Conservation (phyloP, 2,329 filamentous ascomycete genomes). For the Pseudogymnoascus sp. region DNA sequence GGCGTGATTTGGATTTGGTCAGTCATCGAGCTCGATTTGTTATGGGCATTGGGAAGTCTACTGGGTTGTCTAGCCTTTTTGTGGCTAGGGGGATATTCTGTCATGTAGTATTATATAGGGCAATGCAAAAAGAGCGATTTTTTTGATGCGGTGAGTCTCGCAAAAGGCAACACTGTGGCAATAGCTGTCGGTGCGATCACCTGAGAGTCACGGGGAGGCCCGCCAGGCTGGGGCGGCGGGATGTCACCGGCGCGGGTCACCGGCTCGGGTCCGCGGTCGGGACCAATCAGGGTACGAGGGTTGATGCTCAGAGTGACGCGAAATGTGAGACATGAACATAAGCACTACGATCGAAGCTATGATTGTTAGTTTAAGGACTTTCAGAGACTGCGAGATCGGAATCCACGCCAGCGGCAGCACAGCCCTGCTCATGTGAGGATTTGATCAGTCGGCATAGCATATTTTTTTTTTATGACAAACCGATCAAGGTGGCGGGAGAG, state of each 20-base stretch:
- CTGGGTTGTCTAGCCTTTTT: conserved; percentile 23
- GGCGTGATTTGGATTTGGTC: conserved; percentile 92
- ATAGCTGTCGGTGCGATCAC: not conserved
- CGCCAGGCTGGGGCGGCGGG: not conserved
- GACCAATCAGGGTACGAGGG: not conserved
- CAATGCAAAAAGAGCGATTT: not conserved
- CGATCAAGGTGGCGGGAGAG: conserved; percentile 16
- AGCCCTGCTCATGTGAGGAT: not conserved
- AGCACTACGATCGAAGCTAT: not conserved
- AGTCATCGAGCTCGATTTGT: conserved; percentile 74
- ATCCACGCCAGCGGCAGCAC: not conserved
- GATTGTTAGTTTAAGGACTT: not conserved
- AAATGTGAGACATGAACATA: not conserved
- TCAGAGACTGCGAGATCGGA: not conserved
- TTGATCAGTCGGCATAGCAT: not conserved
- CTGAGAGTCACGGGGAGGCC: not conserved
- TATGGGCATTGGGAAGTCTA: conserved; percentile 54
- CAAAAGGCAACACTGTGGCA: not conserved
- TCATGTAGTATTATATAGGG: conserved; percentile 17
- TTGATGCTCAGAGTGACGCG: not conserved
- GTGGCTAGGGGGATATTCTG: conserved; percentile 22
- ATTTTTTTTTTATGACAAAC: not conserved
- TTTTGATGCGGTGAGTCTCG: not conserved
- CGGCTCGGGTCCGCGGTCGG: not conserved
- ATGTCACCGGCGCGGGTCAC: not conserved